phyloP scores from a whole-genome alignment of 495 filamentous ascomycete genomes.

The Hypoxylon fuscum region DNA sequence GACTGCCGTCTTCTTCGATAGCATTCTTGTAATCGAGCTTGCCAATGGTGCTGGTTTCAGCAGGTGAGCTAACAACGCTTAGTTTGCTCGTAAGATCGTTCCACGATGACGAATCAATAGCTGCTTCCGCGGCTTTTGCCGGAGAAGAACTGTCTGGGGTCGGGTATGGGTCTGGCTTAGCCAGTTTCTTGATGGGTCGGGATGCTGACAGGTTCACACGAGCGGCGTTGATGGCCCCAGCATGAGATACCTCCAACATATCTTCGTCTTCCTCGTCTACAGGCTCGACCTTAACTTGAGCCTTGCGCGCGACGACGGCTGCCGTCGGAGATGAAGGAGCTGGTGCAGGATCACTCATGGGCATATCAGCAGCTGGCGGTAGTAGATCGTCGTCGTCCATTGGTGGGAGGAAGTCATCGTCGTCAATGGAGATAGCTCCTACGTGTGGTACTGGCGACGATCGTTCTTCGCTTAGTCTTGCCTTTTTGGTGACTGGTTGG shows the following conservation, averaged over 20 bases:
- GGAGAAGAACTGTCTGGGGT: constrained; percentile 82
- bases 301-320: constrained; percentile 81
- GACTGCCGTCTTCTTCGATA: constrained; percentile 87
- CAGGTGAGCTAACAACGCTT: constrained; percentile 76
- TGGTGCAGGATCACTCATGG: constrained; percentile 77
- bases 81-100: constrained; percentile 86
- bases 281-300: constrained; percentile 67
- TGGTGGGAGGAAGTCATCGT: constrained; percentile 60
- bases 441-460: constrained; percentile 56
- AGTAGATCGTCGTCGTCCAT: constrained; percentile 65
- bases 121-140: constrained; percentile 60
- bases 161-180: constrained; percentile 69
- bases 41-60: constrained; percentile 70
- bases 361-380: constrained; percentile 50
- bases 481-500: constrained; percentile 58
- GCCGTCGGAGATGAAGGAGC: constrained; percentile 85
- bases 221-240: constrained; percentile 68
- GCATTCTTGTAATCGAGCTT: constrained; percentile 84
- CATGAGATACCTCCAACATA: constrained; percentile 84
- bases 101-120: constrained; percentile 85
- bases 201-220: constrained; percentile 89
- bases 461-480: constrained; percentile 58
- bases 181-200: constrained; percentile 78
- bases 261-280: constrained; percentile 80
- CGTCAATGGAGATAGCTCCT: constrained; percentile 57